phyloP scores from a whole-genome alignment of 2,329 filamentous ascomycete genomes.

The Zymoseptoria passerinii region DNA sequence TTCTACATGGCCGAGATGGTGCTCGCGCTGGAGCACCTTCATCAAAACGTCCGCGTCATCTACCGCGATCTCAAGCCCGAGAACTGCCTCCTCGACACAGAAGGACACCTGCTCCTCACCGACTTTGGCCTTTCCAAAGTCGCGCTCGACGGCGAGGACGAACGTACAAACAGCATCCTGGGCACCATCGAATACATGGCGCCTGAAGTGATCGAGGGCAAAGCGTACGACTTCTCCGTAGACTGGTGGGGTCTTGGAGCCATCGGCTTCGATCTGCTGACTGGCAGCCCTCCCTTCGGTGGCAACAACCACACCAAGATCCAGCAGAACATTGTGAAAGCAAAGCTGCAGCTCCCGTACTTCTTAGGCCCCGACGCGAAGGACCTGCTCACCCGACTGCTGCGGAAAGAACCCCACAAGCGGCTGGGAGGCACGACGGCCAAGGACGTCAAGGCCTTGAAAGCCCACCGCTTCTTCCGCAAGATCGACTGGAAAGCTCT shows the following conservation, averaged over 20 bases:
- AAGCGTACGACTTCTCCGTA: slow-evolving; percentile 85
- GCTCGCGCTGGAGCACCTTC: slow-evolving; percentile 84
- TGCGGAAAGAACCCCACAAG: slow-evolving; percentile 88
- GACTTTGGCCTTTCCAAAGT: slow-evolving; percentile 98
- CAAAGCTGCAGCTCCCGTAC: slow-evolving; percentile 82
- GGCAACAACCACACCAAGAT: slow-evolving; percentile 91
- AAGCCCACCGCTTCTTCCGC: slow-evolving; percentile 91
- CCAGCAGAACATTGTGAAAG: slow-evolving; percentile 88
- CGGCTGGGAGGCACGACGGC: slow-evolving; percentile 81
- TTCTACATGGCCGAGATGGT: slow-evolving; percentile 99
- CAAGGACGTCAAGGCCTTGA: slow-evolving; percentile 76
- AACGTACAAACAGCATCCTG: slow-evolving; percentile 74
- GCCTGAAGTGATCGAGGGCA: slow-evolving; percentile 81
- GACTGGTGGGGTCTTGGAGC: slow-evolving; percentile 99
- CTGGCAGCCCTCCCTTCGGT: slow-evolving; percentile 81
- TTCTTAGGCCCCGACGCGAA: slow-evolving; percentile 88
- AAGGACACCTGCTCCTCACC: slow-evolving; percentile 87
- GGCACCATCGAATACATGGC: slow-evolving; percentile 99
- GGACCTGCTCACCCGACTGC: slow-evolving; percentile 78
- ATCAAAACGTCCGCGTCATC: slow-evolving; percentile 84
- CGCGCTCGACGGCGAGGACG: slow-evolving; percentile 59
- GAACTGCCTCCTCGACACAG: slow-evolving; percentile 85
- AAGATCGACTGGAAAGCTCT: slow-evolving; percentile 92
- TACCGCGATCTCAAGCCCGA: slow-evolving; percentile 97
- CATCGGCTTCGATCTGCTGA: slow-evolving; percentile 84